Percentiles rank a stretch among this genome's conserved stretches.
phyloP scores from a whole-genome alignment of 176 grass and related monocot species.

The Hordeum vulgare region MorexV3_pseudomolecules_assembly NC_058522.1:312132721-312133220 shows the following conservation, averaged over 20 bases:
- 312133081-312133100: not conserved
- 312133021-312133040: not conserved
- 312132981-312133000: not conserved
- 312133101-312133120: not conserved
- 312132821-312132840: not conserved
- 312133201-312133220: not conserved
- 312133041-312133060: not conserved
- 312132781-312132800: not conserved
- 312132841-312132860: not conserved
- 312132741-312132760: not conserved
- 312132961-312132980: not conserved
- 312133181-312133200: not conserved
- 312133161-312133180: not conserved
- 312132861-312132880: not conserved
- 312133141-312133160: not conserved
- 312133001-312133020: too few relatives aligned
- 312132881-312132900: not conserved
- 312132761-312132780: not conserved
- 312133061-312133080: not conserved
- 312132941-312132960: not conserved
- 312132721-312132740: not conserved
- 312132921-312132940: not conserved
- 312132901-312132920: not conserved
- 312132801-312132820: not conserved
- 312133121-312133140: not conserved